Evolutionary conservation across 768 basidiomycete species (phyloP).

Genomic region (Tylopilus subfusipes): DNA sequence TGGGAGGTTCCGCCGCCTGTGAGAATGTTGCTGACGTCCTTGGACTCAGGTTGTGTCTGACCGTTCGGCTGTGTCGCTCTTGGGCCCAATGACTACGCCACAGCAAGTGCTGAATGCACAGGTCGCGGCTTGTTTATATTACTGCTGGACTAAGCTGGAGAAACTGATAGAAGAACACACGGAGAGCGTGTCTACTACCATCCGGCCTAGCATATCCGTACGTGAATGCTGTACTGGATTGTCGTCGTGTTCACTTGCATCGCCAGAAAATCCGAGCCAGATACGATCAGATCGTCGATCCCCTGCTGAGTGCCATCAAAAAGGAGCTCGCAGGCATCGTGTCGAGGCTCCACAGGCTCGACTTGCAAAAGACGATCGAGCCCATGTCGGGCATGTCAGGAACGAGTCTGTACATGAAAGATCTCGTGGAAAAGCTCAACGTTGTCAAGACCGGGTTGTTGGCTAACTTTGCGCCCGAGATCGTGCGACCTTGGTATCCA

Average conservation of each 20-base stretch:
- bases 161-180: constrained; percentile 25
- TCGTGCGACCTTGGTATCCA: constrained; percentile 67
- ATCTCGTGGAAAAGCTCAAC: constrained; percentile 72
- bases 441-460: constrained; percentile 84
- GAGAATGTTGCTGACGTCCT: not conserved
- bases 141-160: constrained; percentile 25
- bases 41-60: constrained; percentile 57
- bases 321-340: constrained; percentile 80
- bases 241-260: not conserved
- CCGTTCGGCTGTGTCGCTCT: constrained; percentile 68
- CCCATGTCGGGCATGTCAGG: constrained; percentile 50
- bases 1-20: constrained; percentile 35
- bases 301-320: constrained; percentile 63
- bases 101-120: constrained; percentile 78
- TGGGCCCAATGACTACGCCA: constrained; percentile 73
- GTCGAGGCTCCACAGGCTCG: constrained; percentile 78
- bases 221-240: constrained; percentile 10
- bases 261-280: constrained; percentile 27
- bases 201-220: constrained; percentile 62
- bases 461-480: constrained; percentile 69
- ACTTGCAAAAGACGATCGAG: constrained; percentile 72
- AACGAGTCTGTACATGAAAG: constrained; percentile 80
- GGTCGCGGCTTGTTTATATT: constrained; percentile 63
- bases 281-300: constrained; percentile 59
- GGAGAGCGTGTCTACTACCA: constrained; percentile 44